Evolutionary conservation across 345 rosid species (phyloP).

Genomic region (Sapria himalayana): DNA sequence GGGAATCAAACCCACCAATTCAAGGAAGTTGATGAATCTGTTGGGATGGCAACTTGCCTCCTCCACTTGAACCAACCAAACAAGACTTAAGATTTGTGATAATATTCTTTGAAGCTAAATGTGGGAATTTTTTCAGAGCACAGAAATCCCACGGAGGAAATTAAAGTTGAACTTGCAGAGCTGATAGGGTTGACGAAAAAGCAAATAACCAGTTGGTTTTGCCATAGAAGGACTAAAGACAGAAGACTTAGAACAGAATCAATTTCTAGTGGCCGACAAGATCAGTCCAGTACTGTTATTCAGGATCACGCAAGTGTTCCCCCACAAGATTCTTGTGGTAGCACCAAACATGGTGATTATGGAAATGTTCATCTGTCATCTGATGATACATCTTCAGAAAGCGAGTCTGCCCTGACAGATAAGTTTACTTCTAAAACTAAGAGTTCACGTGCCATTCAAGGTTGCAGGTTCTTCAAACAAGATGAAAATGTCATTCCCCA

Average conservation of each 20-base stretch:
- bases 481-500: conserved; percentile 13
- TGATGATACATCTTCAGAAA: conserved; percentile 62
- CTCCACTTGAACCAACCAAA: too few relatives aligned
- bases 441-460: conserved; percentile 16
- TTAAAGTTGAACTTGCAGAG: conserved; percentile 50
- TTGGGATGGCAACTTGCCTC: too few relatives aligned
- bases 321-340: conserved; percentile 86
- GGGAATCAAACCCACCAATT: too few relatives aligned
- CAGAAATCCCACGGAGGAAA: conserved; percentile 64
- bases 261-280: conserved; percentile 42
- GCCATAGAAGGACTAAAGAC: conserved; percentile 88
- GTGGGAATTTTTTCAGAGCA: conserved; percentile 26
- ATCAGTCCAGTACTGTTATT: conserved; percentile 53
- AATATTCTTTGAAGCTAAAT: conserved; percentile 5
- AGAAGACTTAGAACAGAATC: conserved; percentile 45
- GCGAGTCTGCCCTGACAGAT: conserved; percentile 43
- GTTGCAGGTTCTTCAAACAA: conserved; percentile 14
- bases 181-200: conserved; percentile 66
- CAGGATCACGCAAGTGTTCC: conserved; percentile 78
- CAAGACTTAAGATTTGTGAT: background rate
- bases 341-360: conserved; percentile 64
- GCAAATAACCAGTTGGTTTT: conserved; percentile 95
- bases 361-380: conserved; percentile 28
- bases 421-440: conserved; percentile 21
- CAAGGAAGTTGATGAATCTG: too few relatives aligned